Percentiles rank a stretch among this genome's conserved stretches.
Evolutionary conservation across 2,329 filamentous ascomycete genomes (phyloP).

Genomic region (Thielaviopsis populi): DNA sequence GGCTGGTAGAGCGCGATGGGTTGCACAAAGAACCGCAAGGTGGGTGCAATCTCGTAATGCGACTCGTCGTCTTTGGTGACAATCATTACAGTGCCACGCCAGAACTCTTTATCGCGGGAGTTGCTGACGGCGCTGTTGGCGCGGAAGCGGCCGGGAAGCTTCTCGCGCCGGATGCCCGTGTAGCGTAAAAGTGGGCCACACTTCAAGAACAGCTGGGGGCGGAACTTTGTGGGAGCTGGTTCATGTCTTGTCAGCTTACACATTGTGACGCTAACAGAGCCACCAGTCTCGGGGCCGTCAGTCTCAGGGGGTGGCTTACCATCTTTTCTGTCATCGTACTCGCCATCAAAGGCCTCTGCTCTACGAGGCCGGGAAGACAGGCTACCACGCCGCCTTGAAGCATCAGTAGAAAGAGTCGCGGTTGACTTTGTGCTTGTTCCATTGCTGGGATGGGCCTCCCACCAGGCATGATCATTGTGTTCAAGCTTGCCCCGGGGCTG

Average conservation of each 20-base stretch:
- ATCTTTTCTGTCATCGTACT: constrained; percentile 45
- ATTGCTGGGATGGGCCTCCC: constrained; percentile 40
- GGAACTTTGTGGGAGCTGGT: constrained; percentile 55
- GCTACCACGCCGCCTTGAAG: constrained; percentile 30
- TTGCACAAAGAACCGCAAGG: constrained; percentile 71
- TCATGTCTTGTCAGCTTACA: background rate
- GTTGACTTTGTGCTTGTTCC: background rate
- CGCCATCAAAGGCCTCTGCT: constrained; percentile 50
- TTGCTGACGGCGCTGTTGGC: constrained; percentile 10
- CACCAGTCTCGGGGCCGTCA: no score
- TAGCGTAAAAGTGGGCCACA: constrained; percentile 86
- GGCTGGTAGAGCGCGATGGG: constrained; percentile 69
- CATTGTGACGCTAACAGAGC: background rate
- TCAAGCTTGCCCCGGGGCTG: constrained; percentile 1
- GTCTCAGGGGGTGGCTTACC: constrained; percentile 26
- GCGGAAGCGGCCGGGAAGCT: constrained; percentile 27
- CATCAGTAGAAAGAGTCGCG: background rate
- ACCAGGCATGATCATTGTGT: constrained; percentile 50
- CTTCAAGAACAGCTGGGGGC: constrained; percentile 69
- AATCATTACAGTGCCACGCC: constrained; percentile 91
- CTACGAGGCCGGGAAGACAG: constrained; percentile 36
- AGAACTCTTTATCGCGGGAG: constrained; percentile 53
- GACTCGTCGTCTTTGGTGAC: constrained; percentile 77
- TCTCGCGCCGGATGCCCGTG: constrained; percentile 62
- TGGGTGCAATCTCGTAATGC: constrained; percentile 65